phyloP scores from a whole-genome alignment of 2,329 filamentous ascomycete genomes.

The Paracoccidioides lutzii region DNA sequence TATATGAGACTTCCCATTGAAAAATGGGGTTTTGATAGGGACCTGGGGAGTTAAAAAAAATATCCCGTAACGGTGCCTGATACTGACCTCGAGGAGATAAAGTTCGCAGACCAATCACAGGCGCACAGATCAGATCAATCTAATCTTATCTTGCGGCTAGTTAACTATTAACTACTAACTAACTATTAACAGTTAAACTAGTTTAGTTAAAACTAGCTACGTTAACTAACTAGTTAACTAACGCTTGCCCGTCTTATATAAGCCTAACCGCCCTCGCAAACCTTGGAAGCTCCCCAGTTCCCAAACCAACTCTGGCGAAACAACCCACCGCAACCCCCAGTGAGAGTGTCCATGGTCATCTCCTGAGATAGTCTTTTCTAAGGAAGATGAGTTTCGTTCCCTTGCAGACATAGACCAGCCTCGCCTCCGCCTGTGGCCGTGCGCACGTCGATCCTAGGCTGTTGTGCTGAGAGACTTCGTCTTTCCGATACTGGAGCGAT shows the following conservation, averaged over 20 bases:
- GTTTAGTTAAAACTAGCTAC: no score
- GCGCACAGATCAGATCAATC: conserved; percentile 20
- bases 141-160: conserved; percentile 26
- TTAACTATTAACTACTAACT: conserved; percentile 10
- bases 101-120: background rate
- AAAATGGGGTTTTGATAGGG: no score
- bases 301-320: background rate
- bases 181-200: conserved; percentile 1
- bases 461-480: background rate
- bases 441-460: background rate
- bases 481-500: background rate
- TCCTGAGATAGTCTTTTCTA: background rate
- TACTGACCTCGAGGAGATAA: no score
- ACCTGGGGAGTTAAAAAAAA: no score
- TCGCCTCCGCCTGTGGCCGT: background rate
- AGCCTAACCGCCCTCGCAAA: background rate
- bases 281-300: background rate
- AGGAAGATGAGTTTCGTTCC: background rate
- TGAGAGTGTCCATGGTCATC: background rate
- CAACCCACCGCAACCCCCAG: background rate
- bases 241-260: no score
- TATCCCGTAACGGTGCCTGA: no score
- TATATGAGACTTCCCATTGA: no score
- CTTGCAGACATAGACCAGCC: background rate
- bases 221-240: conserved; percentile 1